Percentiles rank a stretch among this genome's conserved stretches.
These are phyloP conservation scores for Calonectria ilicicola DNA, from an alignment of 2,329 filamentous ascomycete species.

Conservation along the genomic window DNA sequence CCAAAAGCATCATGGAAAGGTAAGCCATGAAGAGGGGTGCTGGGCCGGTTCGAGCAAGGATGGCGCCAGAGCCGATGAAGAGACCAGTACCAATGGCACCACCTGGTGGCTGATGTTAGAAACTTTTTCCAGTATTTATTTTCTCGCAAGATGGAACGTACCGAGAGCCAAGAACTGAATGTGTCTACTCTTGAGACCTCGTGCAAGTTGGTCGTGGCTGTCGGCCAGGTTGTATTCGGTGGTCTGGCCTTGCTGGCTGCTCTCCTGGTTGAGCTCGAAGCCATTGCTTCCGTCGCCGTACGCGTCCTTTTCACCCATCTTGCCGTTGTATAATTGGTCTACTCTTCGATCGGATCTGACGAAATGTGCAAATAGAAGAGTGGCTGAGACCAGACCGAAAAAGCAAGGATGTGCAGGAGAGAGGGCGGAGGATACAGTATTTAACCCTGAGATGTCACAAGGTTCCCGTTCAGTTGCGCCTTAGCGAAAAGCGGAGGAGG, in stretches of 20 bases:
- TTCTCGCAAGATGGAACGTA: conserved; percentile 27
- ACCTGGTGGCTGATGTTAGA: conserved; percentile 30
- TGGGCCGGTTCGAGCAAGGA: conserved; percentile 68
- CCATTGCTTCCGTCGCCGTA: conserved; percentile 29
- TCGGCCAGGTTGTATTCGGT: conserved; percentile 51
- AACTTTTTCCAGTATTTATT: not conserved
- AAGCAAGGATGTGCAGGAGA: not conserved
- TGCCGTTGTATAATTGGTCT: not conserved
- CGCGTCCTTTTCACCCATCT: conserved; percentile 34
- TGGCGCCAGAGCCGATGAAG: conserved; percentile 71
- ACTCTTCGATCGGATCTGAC: not conserved
- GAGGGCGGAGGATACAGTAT: conserved; percentile 17
- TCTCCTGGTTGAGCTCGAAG: conserved; percentile 44
- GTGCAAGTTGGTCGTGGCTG: conserved; percentile 60
- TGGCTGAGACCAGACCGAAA: not conserved
- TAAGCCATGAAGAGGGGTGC: conserved; percentile 80
- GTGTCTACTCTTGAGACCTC: conserved; percentile 70
- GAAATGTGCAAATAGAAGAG: not conserved
- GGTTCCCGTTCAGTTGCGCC: not conserved
- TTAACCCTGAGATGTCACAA: conserved; percentile 23
- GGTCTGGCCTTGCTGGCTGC: conserved; percentile 31
- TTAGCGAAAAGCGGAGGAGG: conserved; percentile 11
- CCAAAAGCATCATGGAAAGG: conserved; percentile 64
- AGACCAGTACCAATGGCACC: conserved; percentile 73
- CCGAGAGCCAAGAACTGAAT: conserved; percentile 71